A percentile compares a stretch with the other conserved stretches of the same genome.
These are phyloP conservation scores for Krasilnikovozyma curviuscula DNA, from an alignment of 768 basidiomycete species.

Conservation along the genomic window DNA sequence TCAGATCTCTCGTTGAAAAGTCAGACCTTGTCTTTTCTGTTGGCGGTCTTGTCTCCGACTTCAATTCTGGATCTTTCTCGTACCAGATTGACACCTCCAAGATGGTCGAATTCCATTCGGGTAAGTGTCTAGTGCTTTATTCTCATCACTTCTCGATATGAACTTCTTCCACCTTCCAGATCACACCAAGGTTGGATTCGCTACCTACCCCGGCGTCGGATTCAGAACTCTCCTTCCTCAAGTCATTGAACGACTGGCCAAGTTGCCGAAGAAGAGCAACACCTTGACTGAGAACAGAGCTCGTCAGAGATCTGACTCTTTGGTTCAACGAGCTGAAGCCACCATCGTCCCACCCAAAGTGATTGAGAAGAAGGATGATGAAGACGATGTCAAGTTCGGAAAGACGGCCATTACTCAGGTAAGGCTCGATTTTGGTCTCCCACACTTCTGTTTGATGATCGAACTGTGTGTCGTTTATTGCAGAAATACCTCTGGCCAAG, in stretches of 20 bases:
- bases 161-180: slow-evolving; percentile 41
- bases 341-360: slow-evolving; percentile 17
- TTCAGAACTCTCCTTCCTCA: slow-evolving; percentile 23
- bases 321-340: no score
- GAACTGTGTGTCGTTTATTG: no score
- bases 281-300: no score
- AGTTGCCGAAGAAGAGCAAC: no score
- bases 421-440: no score
- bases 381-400: slow-evolving; percentile 13
- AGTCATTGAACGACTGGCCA: slow-evolving; percentile 13
- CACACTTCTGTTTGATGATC: no score
- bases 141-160: slow-evolving; percentile 1
- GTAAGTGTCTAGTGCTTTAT: background rate
- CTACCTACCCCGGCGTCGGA: slow-evolving; percentile 16
- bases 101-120: slow-evolving; percentile 26
- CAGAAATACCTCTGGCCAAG: slow-evolving; percentile 76
- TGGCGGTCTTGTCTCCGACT: slow-evolving; percentile 43
- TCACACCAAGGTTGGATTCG: slow-evolving; percentile 27
- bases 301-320: no score
- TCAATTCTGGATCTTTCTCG: slow-evolving; percentile 46
- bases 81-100: background rate
- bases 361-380: slow-evolving; percentile 21
- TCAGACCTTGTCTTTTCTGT: slow-evolving; percentile 59
- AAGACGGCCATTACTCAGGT: slow-evolving; percentile 36
- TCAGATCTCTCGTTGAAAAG: slow-evolving; percentile 52